phyloP scores from a whole-genome alignment of 495 filamentous ascomycete genomes.

The Neurospora sp. region DNA sequence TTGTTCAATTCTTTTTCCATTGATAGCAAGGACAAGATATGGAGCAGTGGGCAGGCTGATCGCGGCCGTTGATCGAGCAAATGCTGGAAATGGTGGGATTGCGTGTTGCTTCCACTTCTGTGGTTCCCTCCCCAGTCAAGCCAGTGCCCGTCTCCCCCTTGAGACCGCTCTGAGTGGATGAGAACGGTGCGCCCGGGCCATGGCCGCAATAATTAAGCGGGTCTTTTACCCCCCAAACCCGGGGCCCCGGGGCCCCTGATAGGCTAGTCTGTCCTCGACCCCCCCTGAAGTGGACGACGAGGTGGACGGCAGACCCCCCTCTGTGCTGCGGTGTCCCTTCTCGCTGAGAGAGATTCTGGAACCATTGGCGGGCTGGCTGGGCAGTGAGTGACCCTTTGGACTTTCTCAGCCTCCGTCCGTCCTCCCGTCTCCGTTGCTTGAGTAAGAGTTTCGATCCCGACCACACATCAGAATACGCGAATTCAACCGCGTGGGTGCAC shows the following conservation, averaged over 20 bases:
- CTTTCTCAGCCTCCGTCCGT: background rate
- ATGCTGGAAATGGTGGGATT: background rate
- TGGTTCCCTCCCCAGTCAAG: background rate
- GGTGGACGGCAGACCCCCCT: background rate
- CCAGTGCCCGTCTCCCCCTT: background rate
- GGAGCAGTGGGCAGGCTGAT: background rate
- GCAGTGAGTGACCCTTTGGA: background rate
- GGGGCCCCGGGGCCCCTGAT: background rate
- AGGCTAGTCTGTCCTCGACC: background rate
- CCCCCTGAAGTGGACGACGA: background rate
- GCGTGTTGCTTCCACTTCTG: background rate
- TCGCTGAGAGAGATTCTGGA: background rate
- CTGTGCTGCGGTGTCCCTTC: background rate
- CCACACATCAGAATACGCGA: background rate
- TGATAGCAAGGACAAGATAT: background rate
- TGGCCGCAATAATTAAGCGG: constrained; percentile 1
- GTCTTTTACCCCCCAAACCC: background rate
- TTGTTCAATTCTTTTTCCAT: background rate
- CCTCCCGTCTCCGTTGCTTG: background rate
- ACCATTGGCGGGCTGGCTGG: background rate
- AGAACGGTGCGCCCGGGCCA: background rate
- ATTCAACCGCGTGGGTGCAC: background rate
- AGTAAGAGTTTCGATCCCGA: background rate
- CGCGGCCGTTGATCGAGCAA: background rate
- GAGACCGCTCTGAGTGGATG: background rate